Evolutionary conservation across 257 asterid genomes (phyloP).

Genomic region (Fraxinus quadrangulata): DNA sequence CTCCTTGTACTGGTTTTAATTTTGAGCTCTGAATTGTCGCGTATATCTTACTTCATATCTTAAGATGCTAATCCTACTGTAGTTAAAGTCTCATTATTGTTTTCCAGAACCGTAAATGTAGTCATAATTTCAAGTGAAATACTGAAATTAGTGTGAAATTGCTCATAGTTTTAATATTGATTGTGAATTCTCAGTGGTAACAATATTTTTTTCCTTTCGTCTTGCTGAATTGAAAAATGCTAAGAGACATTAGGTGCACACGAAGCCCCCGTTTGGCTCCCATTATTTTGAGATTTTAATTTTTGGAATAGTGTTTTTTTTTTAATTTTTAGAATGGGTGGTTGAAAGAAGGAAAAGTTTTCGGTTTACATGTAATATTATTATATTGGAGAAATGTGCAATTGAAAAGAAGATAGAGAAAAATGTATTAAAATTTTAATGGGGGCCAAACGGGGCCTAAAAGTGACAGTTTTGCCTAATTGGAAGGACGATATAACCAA

Average conservation of each 20-base stretch:
- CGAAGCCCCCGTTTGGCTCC: too few species aligned
- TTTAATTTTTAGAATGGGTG: neutral
- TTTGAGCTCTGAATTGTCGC: constrained; percentile 14
- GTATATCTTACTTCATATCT: neutral
- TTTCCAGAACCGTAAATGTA: neutral
- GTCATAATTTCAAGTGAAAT: neutral
- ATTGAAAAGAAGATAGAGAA: too few species aligned
- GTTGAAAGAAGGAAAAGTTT: too few species aligned
- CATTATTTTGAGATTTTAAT: too few species aligned
- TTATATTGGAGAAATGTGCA: too few species aligned
- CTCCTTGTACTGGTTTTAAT: neutral
- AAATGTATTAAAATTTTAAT: too few species aligned
- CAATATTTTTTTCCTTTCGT: neutral
- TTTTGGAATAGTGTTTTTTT: too few species aligned
- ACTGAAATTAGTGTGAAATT: neutral
- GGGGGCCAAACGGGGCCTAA: too few species aligned
- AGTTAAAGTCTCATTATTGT: neutral
- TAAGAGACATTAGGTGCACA: neutral
- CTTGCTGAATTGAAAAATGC: neutral
- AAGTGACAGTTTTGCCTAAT: neutral
- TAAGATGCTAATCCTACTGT: constrained; percentile 3
- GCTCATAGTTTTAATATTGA: neutral
- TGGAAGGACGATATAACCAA: neutral
- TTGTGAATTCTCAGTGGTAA: neutral
- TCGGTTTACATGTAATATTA: too few species aligned